Conservation (phyloP, 2,329 filamentous ascomycete species). For the Diatrype stigma region DNA sequence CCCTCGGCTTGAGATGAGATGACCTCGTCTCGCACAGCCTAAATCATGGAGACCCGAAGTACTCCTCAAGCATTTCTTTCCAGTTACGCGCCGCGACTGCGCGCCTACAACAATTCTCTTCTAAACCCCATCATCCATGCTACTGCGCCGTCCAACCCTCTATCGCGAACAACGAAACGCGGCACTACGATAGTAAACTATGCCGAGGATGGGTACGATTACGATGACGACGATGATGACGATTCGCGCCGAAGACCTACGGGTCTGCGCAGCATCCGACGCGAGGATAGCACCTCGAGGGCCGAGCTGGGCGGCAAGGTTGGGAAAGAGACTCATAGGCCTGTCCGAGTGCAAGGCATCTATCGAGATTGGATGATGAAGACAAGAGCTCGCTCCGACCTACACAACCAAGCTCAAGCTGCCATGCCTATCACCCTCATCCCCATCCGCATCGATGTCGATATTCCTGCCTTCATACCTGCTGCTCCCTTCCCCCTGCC, state of each 20-base stretch:
- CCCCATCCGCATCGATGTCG: conserved; percentile 93
- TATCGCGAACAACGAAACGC: conserved; percentile 87
- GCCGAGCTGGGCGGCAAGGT: conserved; percentile 69
- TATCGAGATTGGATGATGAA: conserved; percentile 96
- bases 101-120: conserved; percentile 87
- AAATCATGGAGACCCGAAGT: conserved; percentile 43
- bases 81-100: conserved; percentile 85
- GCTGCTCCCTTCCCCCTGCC: conserved; percentile 61
- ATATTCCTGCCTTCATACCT: conserved; percentile 75
- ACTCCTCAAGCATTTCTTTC: conserved; percentile 83
- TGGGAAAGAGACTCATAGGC: conserved; percentile 74
- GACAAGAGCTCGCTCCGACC: conserved; percentile 52
- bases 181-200: conserved; percentile 97
- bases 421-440: conserved; percentile 85
- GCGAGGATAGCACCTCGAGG: conserved; percentile 64
- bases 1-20: conserved; percentile 13
- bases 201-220: conserved; percentile 91
- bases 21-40: conserved; percentile 4
- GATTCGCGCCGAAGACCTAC: conserved; percentile 75
- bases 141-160: conserved; percentile 58
- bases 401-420: conserved; percentile 61
- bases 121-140: conserved; percentile 78
- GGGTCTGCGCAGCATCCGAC: conserved; percentile 75
- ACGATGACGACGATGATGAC: conserved; percentile 68
- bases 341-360: conserved; percentile 82